Evolutionary conservation across 2,329 filamentous ascomycete genomes (phyloP).

Genomic region (Paracoccidioides lutzii): DNA sequence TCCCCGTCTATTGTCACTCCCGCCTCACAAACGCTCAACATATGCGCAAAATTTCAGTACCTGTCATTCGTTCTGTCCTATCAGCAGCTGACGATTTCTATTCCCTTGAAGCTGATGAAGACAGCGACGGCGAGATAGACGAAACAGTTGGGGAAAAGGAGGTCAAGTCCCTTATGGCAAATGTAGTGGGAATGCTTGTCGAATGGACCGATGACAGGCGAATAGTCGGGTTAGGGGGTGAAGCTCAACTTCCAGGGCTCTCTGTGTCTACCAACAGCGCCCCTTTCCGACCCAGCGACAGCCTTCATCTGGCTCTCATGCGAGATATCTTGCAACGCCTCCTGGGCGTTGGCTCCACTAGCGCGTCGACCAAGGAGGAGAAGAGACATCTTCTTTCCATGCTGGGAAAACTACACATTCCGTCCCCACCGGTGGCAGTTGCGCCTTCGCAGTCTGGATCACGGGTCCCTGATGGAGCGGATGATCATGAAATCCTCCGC

Average conservation of each 20-base stretch:
- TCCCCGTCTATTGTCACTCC: conserved; percentile 88
- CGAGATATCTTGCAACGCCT: conserved; percentile 64
- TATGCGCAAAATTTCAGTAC: conserved; percentile 62
- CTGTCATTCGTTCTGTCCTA: conserved; percentile 58
- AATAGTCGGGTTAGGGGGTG: conserved; percentile 47
- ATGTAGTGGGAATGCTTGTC: conserved; percentile 65
- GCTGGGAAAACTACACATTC: conserved; percentile 70
- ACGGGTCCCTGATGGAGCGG: conserved; percentile 45
- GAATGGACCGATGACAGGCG: conserved; percentile 95
- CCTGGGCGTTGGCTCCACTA: conserved; percentile 34
- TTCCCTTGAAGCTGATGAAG: conserved; percentile 58
- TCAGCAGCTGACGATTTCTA: conserved; percentile 49
- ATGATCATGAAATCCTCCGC: conserved; percentile 47
- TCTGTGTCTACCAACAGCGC: conserved; percentile 1
- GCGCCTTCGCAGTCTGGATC: conserved; percentile 35
- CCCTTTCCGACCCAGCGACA: conserved; percentile 50
- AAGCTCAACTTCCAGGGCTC: conserved; percentile 40
- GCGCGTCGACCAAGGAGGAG: conserved; percentile 51
- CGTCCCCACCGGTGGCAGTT: conserved; percentile 48
- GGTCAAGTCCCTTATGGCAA: conserved; percentile 46
- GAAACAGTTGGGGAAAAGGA: conserved; percentile 60
- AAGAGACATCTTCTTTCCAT: conserved; percentile 68
- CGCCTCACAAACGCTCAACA: conserved; percentile 67
- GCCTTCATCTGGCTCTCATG: conserved; percentile 70
- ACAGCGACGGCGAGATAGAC: conserved; percentile 59